Conservation (phyloP, 2,329 filamentous ascomycete species). For the Colletotrichum melonis region DNA sequence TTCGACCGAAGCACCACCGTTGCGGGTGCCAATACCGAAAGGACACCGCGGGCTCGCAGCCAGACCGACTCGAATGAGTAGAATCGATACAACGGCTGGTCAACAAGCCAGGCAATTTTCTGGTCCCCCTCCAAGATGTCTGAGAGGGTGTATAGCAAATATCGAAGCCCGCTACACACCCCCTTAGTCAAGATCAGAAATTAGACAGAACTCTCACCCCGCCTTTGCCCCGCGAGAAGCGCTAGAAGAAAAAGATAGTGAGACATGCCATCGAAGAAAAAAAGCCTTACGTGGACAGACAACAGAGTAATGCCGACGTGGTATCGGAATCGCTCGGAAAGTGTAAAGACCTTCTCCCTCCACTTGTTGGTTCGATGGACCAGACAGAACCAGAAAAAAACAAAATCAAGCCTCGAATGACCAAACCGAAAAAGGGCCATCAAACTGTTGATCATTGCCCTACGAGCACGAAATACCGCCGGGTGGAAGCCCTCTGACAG, state of each 20-base stretch:
- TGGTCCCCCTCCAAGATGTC: not conserved
- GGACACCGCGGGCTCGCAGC: not conserved
- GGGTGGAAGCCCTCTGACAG: not conserved
- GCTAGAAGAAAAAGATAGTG: not conserved
- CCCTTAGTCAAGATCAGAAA: not conserved
- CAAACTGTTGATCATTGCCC: constrained; percentile 22
- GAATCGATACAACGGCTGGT: not conserved
- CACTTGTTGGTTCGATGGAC: not conserved
- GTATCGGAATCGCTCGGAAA: not conserved
- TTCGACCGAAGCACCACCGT: not conserved
- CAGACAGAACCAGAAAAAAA: not conserved
- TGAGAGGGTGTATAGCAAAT: not conserved
- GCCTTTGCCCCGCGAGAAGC: not conserved
- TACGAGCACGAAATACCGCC: not conserved
- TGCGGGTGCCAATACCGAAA: not conserved
- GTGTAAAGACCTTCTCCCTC: not conserved
- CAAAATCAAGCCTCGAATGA: not conserved
- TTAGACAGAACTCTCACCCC: not conserved
- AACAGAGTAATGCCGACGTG: not conserved
- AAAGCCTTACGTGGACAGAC: not conserved
- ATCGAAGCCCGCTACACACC: not conserved
- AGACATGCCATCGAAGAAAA: not conserved
- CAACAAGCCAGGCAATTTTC: not conserved
- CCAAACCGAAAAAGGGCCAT: not conserved
- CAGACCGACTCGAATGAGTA: not conserved